Evolutionary conservation across 1,284 basidiomycete species (phyloP).

Genomic region (Apiotrichum sp.): DNA sequence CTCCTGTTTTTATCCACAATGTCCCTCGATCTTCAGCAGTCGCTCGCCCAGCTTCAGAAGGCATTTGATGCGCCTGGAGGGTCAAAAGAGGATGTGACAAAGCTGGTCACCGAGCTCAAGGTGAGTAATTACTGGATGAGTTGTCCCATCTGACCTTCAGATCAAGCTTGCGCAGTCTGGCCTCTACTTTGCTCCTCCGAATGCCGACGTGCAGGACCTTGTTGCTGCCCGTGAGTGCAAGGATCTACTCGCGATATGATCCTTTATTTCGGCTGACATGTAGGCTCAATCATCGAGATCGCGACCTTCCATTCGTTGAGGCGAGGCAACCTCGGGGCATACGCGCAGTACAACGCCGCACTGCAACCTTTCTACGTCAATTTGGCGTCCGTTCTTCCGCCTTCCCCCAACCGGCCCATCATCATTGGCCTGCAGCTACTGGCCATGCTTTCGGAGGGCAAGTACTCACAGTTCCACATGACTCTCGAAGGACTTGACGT

Average conservation of each 20-base stretch:
- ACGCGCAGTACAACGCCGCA: slow-evolving; percentile 91
- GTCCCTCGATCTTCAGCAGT: slow-evolving; percentile 37
- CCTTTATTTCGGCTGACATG: not conserved
- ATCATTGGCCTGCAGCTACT: slow-evolving; percentile 91
- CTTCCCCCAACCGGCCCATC: slow-evolving; percentile 77
- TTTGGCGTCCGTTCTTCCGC: slow-evolving; percentile 65
- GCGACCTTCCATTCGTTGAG: slow-evolving; percentile 91
- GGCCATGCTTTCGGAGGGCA: slow-evolving; percentile 87
- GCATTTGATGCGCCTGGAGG: slow-evolving; percentile 27
- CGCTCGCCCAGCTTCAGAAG: slow-evolving; percentile 35
- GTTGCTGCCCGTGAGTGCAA: slow-evolving; percentile 40
- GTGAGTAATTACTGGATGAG: slow-evolving; percentile 16
- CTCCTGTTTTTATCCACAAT: slow-evolving; percentile 18
- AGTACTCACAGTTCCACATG: slow-evolving; percentile 98
- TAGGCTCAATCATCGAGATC: slow-evolving; percentile 91
- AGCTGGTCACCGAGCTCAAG: slow-evolving; percentile 38
- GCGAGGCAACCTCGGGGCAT: slow-evolving; percentile 77
- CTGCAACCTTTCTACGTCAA: slow-evolving; percentile 89
- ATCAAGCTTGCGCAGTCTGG: slow-evolving; percentile 44
- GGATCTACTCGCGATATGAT: no score
- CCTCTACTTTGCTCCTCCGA: slow-evolving; percentile 44
- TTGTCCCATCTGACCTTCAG: slow-evolving; percentile 16
- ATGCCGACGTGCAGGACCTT: slow-evolving; percentile 38
- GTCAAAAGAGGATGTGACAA: slow-evolving; percentile 24
- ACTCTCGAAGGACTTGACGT: slow-evolving; percentile 79